Evolutionary conservation across 306 rosid species (phyloP).

Genomic region (Begonia masoniana): DNA sequence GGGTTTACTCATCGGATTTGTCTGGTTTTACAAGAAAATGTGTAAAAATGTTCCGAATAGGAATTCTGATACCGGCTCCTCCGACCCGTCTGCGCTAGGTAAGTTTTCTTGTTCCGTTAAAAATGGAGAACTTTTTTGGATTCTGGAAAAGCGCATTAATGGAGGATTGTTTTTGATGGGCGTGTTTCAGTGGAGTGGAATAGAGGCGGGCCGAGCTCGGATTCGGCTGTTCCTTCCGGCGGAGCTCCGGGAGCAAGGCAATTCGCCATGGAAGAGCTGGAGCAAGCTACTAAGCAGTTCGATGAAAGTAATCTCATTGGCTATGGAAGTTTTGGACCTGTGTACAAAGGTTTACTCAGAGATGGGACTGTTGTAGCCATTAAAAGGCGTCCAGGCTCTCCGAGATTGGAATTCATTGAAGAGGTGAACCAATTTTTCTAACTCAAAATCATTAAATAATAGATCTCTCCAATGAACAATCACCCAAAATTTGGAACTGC

Average conservation of each 20-base stretch:
- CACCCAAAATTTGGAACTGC: too few species aligned
- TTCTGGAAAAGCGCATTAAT: not conserved
- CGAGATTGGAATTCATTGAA: constrained; percentile 19
- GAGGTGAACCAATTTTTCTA: constrained; percentile 13
- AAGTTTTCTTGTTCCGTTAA: not conserved
- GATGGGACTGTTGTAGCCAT: constrained; percentile 36
- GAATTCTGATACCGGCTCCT: constrained; percentile 33
- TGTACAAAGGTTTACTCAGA: constrained; percentile 26
- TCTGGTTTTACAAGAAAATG: constrained; percentile 25
- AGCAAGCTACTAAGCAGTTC: constrained; percentile 30
- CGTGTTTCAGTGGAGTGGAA: constrained; percentile 21
- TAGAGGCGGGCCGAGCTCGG: constrained; percentile 20
- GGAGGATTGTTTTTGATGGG: not conserved
- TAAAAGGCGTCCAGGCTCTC: constrained; percentile 29
- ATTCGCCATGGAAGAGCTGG: constrained; percentile 26
- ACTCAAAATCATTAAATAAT: too few species aligned
- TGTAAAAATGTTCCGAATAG: constrained; percentile 14
- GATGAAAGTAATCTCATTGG: constrained; percentile 27
- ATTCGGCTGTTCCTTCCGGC: constrained; percentile 1
- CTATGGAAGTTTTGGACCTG: constrained; percentile 37
- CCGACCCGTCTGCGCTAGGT: constrained; percentile 36
- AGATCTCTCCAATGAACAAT: too few species aligned
- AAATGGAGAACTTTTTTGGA: not conserved
- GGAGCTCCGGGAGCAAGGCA: constrained; percentile 11
- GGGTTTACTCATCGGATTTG: constrained; percentile 14